These are phyloP conservation scores for Diaporthe sp. DNA, from an alignment of 2,329 filamentous ascomycete genomes.

Conservation along the genomic window DNA sequence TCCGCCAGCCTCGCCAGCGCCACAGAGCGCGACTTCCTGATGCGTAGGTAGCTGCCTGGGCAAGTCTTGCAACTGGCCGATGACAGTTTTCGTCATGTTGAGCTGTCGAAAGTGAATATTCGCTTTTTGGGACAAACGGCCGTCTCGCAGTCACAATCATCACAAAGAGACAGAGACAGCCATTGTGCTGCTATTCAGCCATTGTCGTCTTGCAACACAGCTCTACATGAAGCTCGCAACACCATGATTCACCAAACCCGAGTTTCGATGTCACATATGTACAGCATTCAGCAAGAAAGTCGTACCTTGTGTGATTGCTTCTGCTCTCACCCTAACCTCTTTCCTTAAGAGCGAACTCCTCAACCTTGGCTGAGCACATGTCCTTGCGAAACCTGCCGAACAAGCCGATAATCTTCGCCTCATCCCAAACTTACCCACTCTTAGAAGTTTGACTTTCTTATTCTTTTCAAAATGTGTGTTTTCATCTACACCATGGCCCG, in stretches of 20 bases:
- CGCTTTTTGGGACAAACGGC: background rate
- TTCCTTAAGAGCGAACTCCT: background rate
- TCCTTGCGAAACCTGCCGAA: background rate
- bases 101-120: background rate
- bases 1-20: conserved; percentile 16
- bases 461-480: conserved; percentile 50
- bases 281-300: background rate
- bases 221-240: background rate
- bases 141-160: background rate
- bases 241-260: conserved; percentile 2
- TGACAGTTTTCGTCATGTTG: background rate
- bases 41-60: background rate
- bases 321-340: background rate
- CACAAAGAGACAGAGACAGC: conserved; percentile 4
- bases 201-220: conserved; percentile 21
- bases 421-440: background rate
- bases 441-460: too few relatives aligned
- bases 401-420: background rate
- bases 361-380: background rate
- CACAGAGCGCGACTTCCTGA: conserved; percentile 28
- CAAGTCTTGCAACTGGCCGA: background rate
- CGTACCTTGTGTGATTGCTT: background rate
- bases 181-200: conserved; percentile 16
- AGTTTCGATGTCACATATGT: background rate
- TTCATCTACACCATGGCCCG: conserved; percentile 48